phyloP scores from a whole-genome alignment of 257 asterid genomes.

The Fraxinus americana region DNA sequence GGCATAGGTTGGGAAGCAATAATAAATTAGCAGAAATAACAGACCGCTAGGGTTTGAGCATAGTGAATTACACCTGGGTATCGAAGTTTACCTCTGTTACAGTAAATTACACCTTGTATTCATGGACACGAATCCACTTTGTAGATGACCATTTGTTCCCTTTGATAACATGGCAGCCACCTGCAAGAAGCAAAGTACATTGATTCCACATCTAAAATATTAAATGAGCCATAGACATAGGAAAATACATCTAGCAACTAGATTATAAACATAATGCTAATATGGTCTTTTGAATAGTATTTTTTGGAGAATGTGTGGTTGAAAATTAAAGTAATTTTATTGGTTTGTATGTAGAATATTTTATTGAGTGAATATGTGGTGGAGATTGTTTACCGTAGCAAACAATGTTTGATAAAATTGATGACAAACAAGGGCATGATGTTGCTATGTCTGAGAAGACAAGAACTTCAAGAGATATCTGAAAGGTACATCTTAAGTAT shows the following conservation, averaged over 20 bases:
- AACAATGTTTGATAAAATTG: no score
- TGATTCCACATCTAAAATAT: not conserved
- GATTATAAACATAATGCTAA: not conserved
- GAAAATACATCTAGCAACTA: conserved; percentile 1
- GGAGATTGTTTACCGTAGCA: no score
- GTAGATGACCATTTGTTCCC: conserved; percentile 99
- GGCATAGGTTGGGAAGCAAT: no score
- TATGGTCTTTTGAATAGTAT: no score
- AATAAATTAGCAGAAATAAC: not conserved
- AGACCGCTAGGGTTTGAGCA: not conserved
- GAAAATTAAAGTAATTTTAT: no score
- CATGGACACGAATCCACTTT: conserved; percentile 87
- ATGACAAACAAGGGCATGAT: no score
- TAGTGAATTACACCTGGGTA: conserved; percentile 10
- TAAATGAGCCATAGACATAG: not conserved
- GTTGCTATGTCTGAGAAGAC: conserved; percentile 5
- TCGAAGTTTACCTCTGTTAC: conserved; percentile 43
- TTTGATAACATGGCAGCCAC: conserved; percentile 86
- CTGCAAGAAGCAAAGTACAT: conserved; percentile 42
- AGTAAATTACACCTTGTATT: conserved; percentile 56
- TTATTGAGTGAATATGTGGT: no score
- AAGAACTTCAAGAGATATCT: conserved; percentile 7
- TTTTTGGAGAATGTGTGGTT: no score
- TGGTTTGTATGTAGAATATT: no score
- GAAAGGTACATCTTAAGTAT: conserved; percentile 9